Base-by-base conservation (phyloP, 768 basidiomycete species). In the Pleurotus salmoneostramineus region DNA sequence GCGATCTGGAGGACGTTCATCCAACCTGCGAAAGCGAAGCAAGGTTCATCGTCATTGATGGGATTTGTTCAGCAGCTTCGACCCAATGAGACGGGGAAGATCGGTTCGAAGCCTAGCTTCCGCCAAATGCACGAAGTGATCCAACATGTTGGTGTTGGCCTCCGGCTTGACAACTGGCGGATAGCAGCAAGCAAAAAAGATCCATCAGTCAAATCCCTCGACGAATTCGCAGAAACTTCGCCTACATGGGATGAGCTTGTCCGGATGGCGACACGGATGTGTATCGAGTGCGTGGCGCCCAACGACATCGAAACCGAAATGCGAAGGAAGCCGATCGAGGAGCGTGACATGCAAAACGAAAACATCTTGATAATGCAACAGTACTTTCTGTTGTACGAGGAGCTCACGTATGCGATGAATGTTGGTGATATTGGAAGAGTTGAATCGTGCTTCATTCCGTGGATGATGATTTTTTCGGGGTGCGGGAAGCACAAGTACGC, bases 401-500 rank as follows among this genome's bases (percentile, higher is more conserved):
- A 49, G 33, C 36, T 59, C 6, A 10, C 32, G 34, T 40, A 62
- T 21, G 59, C 60, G 4, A 70, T 72, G 66, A 72, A 70, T 27
- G 0, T 0, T 0, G 61, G 70, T 0, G 70, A 71, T 15, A 68
- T 72, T 15, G 65, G 64, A 0, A 55, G 55, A 0, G 48, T 68
- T 0, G 66, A 72, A 36, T 47, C 43, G 0, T 61, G 45, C 2
- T 62, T 68, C 2, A 5, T 59, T 0, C 10, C 36, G 1, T 71
- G 70, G 66, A 66, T 66, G 1, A 48, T 34, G 0, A 56, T 71
- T 1, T 65, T 70, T 7, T 63, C 58, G 4, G 68, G 56, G 1
- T 60, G 48, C 0, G 63, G 65, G 1, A 71, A 71, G 32, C 69
- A 71, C 32, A 71, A 71, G 49, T 71, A 71, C 55, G 63, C 66